Evolutionary conservation across 2,329 filamentous ascomycete genomes (phyloP), one percentile per base, ranked within the genome.

Genomic region (Penicillium vulpinum): DNA sequence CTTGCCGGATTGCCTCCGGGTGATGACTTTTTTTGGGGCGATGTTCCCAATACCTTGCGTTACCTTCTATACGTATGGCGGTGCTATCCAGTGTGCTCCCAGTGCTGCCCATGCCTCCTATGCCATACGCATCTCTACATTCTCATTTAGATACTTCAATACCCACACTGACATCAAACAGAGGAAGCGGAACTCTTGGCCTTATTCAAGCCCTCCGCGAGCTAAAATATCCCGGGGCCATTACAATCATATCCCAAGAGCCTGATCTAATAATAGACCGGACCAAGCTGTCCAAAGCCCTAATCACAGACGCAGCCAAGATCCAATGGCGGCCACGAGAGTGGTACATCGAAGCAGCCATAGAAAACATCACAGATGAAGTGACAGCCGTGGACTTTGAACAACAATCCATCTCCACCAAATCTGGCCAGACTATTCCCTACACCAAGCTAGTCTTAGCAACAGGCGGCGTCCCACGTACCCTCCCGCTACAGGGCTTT

Each of bases 391-490:
- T 99, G 31, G 88, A 97, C 75, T 95, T 97, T 64, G 76, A 80
- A 1, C 78, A 74, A 53, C 92, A 91, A 74, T 83, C 82, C 13
- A 88, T 97, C 5, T 79, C 82, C n/a, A 96, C 92, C 1, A 85
- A 88, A 70, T 83, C 81, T 8, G 91, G 90, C 40, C 85, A 86
- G 61, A 85, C 83, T n/a, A 81, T 87, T 67, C 74, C 82, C 7
- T 99, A 97, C 77, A 88, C 86, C 33, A 97, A 97, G 77, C 85
- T 99, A 33, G 87, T 99, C 44, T 83, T 99, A 24, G 90, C 94
- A 1, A 94, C 92, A 0, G 94, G 94, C 33, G 94, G 92, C 28
- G 86, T 85, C 0, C 87, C 94, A 0, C 87, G 84, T 57, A 83
- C 77, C 53, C 81, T 99, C 0, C 91, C 94, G 0, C 76, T 97